phyloP scores from a whole-genome alignment of 352 stramenopile genomes.

The Phytophthora hybrid region DNA sequence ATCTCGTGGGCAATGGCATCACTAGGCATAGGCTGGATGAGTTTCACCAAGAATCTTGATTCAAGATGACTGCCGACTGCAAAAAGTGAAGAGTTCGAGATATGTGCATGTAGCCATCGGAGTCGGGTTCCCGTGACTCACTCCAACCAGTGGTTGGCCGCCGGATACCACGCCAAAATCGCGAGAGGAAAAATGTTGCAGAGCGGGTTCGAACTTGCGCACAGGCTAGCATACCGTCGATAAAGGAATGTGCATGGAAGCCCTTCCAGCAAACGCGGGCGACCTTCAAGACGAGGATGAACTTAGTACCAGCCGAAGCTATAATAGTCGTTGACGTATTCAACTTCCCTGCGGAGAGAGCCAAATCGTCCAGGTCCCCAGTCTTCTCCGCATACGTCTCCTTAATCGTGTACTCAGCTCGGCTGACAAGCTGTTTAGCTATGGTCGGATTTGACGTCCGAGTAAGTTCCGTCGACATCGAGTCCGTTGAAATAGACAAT shows the following conservation, averaged over 20 bases:
- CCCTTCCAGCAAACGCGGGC: slow-evolving; percentile 64
- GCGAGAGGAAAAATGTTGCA: background rate
- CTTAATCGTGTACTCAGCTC: background rate
- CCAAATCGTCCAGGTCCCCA: background rate
- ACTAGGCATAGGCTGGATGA: no score
- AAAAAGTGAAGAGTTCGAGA: no score
- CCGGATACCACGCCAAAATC: background rate
- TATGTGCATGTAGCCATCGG: background rate
- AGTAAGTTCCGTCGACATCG: slow-evolving; percentile 49
- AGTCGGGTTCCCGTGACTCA: background rate
- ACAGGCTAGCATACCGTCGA: slow-evolving; percentile 72
- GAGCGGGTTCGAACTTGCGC: slow-evolving; percentile 50
- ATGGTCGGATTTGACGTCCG: slow-evolving; percentile 42
- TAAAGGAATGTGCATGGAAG: slow-evolving; percentile 60
- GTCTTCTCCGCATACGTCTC: background rate
- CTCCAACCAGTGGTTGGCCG: background rate
- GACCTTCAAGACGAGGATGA: slow-evolving; percentile 76
- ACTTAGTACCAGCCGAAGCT: slow-evolving; percentile 40
- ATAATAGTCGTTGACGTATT: slow-evolving; percentile 61
- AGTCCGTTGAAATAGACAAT: slow-evolving; percentile 57
- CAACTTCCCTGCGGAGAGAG: background rate
- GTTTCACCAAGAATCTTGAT: no score
- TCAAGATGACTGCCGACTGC: no score
- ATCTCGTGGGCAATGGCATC: no score
- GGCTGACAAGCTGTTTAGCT: slow-evolving; percentile 27